Evolutionary conservation across 805 yeast genomes (phyloP).

Genomic region (Spathaspora girioi): DNA sequence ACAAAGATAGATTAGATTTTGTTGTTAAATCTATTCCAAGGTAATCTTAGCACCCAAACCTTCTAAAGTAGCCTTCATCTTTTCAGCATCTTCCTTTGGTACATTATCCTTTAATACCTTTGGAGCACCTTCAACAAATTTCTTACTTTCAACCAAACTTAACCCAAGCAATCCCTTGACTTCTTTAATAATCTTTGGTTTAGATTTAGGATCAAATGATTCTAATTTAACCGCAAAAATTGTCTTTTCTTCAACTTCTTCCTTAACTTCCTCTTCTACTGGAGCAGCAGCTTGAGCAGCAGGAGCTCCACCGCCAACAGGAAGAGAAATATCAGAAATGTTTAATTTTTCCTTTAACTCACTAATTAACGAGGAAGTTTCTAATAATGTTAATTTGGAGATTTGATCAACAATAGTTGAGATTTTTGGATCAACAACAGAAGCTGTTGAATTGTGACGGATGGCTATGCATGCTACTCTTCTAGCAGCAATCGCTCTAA

Average conservation of each 20-base stretch:
- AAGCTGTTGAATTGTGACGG: slow-evolving; percentile 49
- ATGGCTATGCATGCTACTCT: slow-evolving; percentile 20
- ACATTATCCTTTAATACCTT: slow-evolving; percentile 92
- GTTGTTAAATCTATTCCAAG: slow-evolving; percentile 72
- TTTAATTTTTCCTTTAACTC: slow-evolving; percentile 80
- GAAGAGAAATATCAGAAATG: slow-evolving; percentile 67
- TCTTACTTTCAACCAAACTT: slow-evolving; percentile 94
- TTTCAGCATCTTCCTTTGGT: slow-evolving; percentile 96
- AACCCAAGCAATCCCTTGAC: slow-evolving; percentile 88
- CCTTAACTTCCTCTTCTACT: slow-evolving; percentile 62
- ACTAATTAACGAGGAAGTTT: slow-evolving; percentile 81
- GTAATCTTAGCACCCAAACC: slow-evolving; percentile 91
- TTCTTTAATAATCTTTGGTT: slow-evolving; percentile 97
- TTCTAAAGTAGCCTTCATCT: slow-evolving; percentile 89
- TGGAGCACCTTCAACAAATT: slow-evolving; percentile 97
- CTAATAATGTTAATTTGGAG: slow-evolving; percentile 84
- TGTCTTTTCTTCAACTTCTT: slow-evolving; percentile 85
- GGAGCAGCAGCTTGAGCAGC: slow-evolving; percentile 4
- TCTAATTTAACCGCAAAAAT: slow-evolving; percentile 90
- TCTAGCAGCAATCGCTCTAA: slow-evolving; percentile 25
- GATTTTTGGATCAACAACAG: slow-evolving; percentile 83
- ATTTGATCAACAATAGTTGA: slow-evolving; percentile 84
- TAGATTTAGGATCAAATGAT: slow-evolving; percentile 88
- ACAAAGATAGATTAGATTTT: background rate
- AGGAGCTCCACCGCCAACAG: slow-evolving; percentile 5